Percentiles rank a stretch among this genome's conserved stretches.
Evolutionary conservation across 306 rosid species (phyloP).

Genomic region (Prunus fruticosa): DNA sequence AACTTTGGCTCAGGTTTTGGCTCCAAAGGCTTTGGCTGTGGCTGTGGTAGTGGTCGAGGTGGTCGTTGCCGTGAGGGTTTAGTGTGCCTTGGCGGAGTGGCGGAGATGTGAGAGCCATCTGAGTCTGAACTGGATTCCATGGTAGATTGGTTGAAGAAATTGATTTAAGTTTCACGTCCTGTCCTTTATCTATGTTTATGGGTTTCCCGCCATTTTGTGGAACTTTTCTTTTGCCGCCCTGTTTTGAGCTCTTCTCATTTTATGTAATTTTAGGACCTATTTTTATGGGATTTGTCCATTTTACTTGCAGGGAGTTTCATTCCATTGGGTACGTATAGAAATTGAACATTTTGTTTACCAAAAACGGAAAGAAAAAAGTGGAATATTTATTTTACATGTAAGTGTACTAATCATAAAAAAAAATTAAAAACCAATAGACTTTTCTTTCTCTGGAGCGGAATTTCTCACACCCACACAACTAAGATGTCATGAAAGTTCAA

Average conservation of each 20-base stretch:
- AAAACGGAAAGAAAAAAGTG: too few relatives aligned
- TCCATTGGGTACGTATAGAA: too few relatives aligned
- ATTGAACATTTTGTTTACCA: too few relatives aligned
- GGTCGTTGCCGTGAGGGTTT: constrained; percentile 25
- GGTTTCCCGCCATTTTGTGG: constrained; percentile 15
- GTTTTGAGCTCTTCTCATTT: neutral
- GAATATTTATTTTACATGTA: too few relatives aligned
- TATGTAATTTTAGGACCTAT: neutral
- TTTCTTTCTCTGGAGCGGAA: too few relatives aligned
- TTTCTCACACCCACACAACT: too few relatives aligned
- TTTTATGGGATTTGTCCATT: too few relatives aligned
- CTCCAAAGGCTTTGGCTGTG: neutral
- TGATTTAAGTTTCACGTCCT: neutral
- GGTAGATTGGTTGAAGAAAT: neutral
- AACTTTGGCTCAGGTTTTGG: neutral
- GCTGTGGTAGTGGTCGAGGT: constrained; percentile 11
- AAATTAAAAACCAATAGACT: too few relatives aligned
- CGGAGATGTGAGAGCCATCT: constrained; percentile 78
- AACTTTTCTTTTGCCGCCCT: constrained; percentile 5
- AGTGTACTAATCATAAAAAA: too few relatives aligned
- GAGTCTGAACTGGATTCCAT: constrained; percentile 65
- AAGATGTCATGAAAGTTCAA: too few relatives aligned
- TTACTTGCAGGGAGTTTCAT: too few relatives aligned
- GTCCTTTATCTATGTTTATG: neutral
- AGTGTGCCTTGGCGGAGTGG: constrained; percentile 75